A percentile compares a stretch with the other conserved stretches of the same genome.
phyloP scores from a whole-genome alignment of 2,329 filamentous ascomycete species.

The Ilyonectria sp. region DNA sequence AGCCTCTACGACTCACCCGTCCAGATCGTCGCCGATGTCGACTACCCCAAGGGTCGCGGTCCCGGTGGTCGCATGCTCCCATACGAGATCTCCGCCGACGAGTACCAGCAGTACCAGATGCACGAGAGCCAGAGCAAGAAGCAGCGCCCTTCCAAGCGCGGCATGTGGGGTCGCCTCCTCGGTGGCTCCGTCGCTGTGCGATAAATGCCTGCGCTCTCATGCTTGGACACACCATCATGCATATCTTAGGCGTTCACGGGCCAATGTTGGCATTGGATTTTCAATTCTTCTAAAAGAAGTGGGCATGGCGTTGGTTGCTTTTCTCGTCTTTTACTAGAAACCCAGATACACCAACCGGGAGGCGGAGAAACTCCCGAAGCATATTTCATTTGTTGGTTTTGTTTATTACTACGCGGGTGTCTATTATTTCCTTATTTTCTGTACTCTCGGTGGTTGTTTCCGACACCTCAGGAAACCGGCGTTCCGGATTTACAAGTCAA shows the following conservation, averaged over 20 bases:
- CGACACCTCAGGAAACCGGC: conserved; percentile 27
- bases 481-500: conserved; percentile 29
- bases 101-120: conserved; percentile 62
- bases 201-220: conserved; percentile 43
- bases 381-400: conserved; percentile 40
- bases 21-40: conserved; percentile 60
- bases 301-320: conserved; percentile 42
- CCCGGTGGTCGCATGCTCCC: conserved; percentile 60
- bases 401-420: conserved; percentile 26
- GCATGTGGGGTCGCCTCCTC: conserved; percentile 70
- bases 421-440: conserved; percentile 16
- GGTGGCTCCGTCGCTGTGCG: conserved; percentile 61
- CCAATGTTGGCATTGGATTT: conserved; percentile 39
- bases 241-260: conserved; percentile 44
- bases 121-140: conserved; percentile 65
- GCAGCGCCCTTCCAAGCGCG: conserved; percentile 60
- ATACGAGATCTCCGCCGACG: conserved; percentile 69
- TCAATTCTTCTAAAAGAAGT: conserved; percentile 39
- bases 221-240: conserved; percentile 33
- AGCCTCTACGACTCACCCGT: conserved; percentile 67
- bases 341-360: conserved; percentile 41
- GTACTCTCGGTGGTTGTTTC: conserved; percentile 23
- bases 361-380: conserved; percentile 22
- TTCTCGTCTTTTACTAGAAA: conserved; percentile 35
- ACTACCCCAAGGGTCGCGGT: conserved; percentile 55